Base-by-base conservation (phyloP, 2,329 filamentous ascomycete species). In the Fusarium decemcellulare region DNA sequence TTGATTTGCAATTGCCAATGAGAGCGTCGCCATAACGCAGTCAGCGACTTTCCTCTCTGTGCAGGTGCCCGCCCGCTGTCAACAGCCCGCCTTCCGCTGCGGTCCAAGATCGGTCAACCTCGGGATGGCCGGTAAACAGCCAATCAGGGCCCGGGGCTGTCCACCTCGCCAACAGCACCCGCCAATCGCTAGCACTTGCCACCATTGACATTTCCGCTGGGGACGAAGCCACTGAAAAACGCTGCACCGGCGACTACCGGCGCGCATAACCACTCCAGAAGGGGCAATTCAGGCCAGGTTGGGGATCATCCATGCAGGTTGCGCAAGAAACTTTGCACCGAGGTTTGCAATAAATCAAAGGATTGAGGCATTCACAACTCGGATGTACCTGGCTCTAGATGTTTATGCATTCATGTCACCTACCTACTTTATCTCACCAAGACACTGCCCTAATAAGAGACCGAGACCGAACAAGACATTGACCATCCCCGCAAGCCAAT, bases 101-200 rank as follows among this genome's bases (percentile, higher is more conserved):
- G 64, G 51, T 39, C 36, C 47, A 64, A 64, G 40, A 54, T 75
- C 73, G 73, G 71, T 68, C 70, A 70, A 67, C 63, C 63, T 74
- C 72, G 72, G 72, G 60, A 75, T 70, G 61, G 48, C 46, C 36
- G 62, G 30, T 23, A 8, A 11, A 8, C 1, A 6, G 5, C 65
- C 68, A 71, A 70, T 70, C 40, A 63, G 18, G 42, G n/a, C 2
- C 1, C 5, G 2, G 14, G 50, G 42, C 40, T 32, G 6, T 27
- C 39, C 39, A 32, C 47, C 43, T 8, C 39, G 30, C 43, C 51
- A 44, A 59, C 48, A n/a, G 10, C 9, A 52, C 47, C 29, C 53
- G 14, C 67, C 67, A 70, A 70, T 69, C 66, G 36, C 29, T n/a
- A 15, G 44, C 36, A 27, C 53, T 67, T 27, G 63, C 67, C 67